Conservation (phyloP, 768 basidiomycete species). For the Mycena metata region DNA sequence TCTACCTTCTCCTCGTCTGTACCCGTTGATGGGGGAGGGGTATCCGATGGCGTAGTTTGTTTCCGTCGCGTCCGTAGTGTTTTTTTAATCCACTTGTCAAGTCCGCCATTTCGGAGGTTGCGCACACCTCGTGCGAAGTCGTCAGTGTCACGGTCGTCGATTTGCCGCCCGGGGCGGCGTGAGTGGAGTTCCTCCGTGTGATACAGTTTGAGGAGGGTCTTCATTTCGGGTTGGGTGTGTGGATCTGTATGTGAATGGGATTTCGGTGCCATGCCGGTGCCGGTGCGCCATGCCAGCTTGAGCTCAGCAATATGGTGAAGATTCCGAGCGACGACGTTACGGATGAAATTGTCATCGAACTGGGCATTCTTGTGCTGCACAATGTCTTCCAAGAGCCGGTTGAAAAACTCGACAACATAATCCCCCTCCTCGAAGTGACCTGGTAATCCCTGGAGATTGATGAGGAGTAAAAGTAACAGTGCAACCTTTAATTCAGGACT, state of each 20-base stretch:
- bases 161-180: constrained; percentile 37
- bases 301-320: constrained; percentile 48
- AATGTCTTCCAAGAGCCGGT: constrained; percentile 47
- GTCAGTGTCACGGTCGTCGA: constrained; percentile 31
- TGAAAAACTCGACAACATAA: too few relatives aligned
- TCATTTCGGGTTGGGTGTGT: constrained; percentile 40
- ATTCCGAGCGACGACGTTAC: constrained; percentile 47
- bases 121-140: constrained; percentile 33
- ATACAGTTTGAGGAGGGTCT: constrained; percentile 37
- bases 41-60: background rate
- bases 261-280: too few relatives aligned
- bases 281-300: constrained; percentile 45
- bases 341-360: constrained; percentile 47
- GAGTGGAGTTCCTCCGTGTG: constrained; percentile 42
- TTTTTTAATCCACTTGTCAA: constrained; percentile 26
- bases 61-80: constrained; percentile 4
- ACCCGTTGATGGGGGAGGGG: background rate
- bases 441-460: background rate
- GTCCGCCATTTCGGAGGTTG: constrained; percentile 33
- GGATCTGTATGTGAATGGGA: too few relatives aligned
- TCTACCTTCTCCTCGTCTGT: background rate
- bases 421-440: constrained; percentile 42
- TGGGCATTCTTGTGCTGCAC: constrained; percentile 45
- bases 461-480: constrained; percentile 42
- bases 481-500: constrained; percentile 37